phyloP scores from a whole-genome alignment of 371 early-diverging fungal genomes.

The Mucor racemosus region DNA sequence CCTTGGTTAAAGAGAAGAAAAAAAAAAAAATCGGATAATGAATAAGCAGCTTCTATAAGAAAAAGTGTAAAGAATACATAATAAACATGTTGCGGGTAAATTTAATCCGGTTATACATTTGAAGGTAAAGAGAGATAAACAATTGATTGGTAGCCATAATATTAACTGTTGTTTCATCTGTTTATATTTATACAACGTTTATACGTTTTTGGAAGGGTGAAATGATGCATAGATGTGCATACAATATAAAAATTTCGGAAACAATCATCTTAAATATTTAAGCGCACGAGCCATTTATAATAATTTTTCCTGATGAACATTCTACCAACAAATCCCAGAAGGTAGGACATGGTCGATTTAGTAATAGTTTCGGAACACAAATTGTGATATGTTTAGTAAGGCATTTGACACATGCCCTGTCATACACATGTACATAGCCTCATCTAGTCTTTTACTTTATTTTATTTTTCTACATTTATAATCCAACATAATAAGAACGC shows the following conservation, averaged over 20 bases:
- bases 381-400: no score
- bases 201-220: no score
- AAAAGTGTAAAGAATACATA: neutral
- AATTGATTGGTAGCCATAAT: neutral
- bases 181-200: no score
- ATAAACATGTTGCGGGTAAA: neutral
- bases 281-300: conserved; percentile 4
- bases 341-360: no score
- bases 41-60: neutral
- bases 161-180: neutral
- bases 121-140: neutral
- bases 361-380: no score
- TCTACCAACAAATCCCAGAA: neutral
- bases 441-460: no score
- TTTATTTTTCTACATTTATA: neutral
- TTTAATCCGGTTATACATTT: neutral
- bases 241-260: neutral
- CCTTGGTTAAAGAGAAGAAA: neutral
- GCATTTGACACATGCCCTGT: no score
- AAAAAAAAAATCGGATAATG: conserved; percentile 1
- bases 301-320: neutral
- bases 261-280: conserved; percentile 7
- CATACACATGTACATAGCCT: no score
- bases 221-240: neutral
- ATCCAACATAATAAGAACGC: conserved; percentile 65